These are phyloP conservation scores for Uronychia setigera DNA, from an alignment of 73 alveolate species.

Conservation along the genomic window DNA sequence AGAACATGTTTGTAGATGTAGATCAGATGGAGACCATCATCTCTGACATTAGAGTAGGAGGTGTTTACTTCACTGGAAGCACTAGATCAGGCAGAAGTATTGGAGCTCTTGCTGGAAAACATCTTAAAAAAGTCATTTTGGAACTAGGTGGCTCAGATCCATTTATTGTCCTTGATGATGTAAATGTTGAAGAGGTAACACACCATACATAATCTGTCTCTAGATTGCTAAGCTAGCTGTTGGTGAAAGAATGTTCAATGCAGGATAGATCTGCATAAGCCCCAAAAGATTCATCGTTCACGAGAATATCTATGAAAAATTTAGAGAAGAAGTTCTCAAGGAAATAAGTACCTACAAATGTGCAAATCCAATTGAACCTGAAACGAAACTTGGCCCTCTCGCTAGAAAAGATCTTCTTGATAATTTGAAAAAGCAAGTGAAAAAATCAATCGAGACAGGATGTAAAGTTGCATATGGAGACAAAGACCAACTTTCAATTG, in stretches of 20 bases:
- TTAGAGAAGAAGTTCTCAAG: constrained; percentile 49
- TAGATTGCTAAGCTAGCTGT: constrained; percentile 66
- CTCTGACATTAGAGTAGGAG: constrained; percentile 65
- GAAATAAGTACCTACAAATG: constrained; percentile 40
- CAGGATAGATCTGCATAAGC: constrained; percentile 86
- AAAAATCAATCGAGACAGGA: constrained; percentile 61
- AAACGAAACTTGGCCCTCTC: constrained; percentile 81
- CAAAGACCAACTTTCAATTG: not conserved
- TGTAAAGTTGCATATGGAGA: constrained; percentile 74
- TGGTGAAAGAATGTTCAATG: constrained; percentile 63
- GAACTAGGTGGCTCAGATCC: constrained; percentile 94
- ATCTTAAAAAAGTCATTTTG: constrained; percentile 68
- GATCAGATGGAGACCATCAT: constrained; percentile 66
- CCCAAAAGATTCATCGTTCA: constrained; percentile 84
- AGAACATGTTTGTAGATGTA: constrained; percentile 56
- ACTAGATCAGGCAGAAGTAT: constrained; percentile 78
- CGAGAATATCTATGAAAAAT: constrained; percentile 61
- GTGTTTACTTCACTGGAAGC: constrained; percentile 83
- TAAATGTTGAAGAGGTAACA: constrained; percentile 49
- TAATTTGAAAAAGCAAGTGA: constrained; percentile 52
- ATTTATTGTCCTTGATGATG: constrained; percentile 80
- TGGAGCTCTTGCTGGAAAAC: constrained; percentile 74
- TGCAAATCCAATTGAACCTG: constrained; percentile 76
- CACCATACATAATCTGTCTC: not conserved
- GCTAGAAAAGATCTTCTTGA: constrained; percentile 65